Evolutionary conservation across 2,329 filamentous ascomycete genomes (phyloP).

Genomic region (Talaromyces amestolkiae): DNA sequence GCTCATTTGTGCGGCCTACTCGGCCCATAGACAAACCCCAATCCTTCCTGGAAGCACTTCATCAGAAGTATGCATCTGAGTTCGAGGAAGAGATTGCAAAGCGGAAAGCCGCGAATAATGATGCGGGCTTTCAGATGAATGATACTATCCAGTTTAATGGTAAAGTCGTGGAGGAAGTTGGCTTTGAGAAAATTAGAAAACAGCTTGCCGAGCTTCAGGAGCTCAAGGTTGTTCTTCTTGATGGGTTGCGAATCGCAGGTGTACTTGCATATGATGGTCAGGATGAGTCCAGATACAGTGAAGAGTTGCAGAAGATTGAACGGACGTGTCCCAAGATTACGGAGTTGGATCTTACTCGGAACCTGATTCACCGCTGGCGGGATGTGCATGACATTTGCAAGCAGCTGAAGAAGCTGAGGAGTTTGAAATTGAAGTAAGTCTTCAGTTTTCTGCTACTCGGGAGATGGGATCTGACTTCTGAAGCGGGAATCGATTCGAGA

Average conservation of each 20-base stretch:
- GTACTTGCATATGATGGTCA: conserved; percentile 29
- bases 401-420: conserved; percentile 64
- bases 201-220: conserved; percentile 75
- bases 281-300: conserved; percentile 20
- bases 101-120: not conserved
- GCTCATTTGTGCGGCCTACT: conserved; percentile 81
- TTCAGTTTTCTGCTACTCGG: conserved; percentile 16
- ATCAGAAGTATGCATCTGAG: conserved; percentile 77
- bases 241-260: conserved; percentile 64
- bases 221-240: conserved; percentile 76
- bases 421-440: conserved; percentile 68
- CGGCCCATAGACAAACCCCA: conserved; percentile 65
- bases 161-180: conserved; percentile 89
- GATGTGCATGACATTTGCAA: conserved; percentile 70
- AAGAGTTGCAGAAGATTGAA: conserved; percentile 51
- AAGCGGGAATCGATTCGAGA: conserved; percentile 69
- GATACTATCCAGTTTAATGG: conserved; percentile 68
- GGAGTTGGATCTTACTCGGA: conserved; percentile 82
- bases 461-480: conserved; percentile 19
- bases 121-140: conserved; percentile 28
- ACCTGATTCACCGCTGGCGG: conserved; percentile 67
- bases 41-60: conserved; percentile 75
- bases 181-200: conserved; percentile 86
- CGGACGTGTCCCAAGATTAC: conserved; percentile 57
- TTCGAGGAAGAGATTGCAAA: conserved; percentile 34